These are phyloP conservation scores for Fusarium marasasianum DNA, from an alignment of 2,329 filamentous ascomycete species.

Conservation along the genomic window DNA sequence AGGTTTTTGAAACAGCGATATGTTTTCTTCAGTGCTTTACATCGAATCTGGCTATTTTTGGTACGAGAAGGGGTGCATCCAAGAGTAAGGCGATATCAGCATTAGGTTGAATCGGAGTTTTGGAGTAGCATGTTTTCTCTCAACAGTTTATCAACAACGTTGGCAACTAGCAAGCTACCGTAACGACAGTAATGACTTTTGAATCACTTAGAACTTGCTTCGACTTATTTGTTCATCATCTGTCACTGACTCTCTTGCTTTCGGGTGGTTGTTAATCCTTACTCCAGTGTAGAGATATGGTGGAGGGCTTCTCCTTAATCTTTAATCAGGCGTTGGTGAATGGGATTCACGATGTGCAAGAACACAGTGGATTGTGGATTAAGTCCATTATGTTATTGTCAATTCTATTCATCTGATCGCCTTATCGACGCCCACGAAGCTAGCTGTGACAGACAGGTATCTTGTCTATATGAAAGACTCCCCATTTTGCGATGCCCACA, in stretches of 20 bases:
- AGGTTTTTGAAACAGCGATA: not conserved
- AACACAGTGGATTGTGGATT: not conserved
- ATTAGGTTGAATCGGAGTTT: slow-evolving; percentile 33
- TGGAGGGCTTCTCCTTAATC: not conserved
- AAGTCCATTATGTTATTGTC: not conserved
- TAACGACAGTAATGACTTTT: slow-evolving; percentile 26
- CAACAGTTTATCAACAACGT: not conserved
- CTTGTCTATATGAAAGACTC: not conserved
- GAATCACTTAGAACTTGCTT: not conserved
- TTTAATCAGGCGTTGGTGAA: not conserved
- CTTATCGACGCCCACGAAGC: not conserved
- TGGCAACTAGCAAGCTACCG: slow-evolving; percentile 10
- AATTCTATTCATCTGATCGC: not conserved
- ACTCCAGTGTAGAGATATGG: not conserved
- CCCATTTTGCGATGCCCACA: not conserved
- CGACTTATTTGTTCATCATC: not conserved
- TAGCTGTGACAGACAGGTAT: not conserved
- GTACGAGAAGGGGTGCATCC: slow-evolving; percentile 7
- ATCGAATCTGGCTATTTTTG: not conserved
- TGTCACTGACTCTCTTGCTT: not conserved
- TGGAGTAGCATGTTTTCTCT: slow-evolving; percentile 17
- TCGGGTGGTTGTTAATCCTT: not conserved
- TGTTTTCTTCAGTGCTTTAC: not conserved
- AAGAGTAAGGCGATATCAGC: slow-evolving; percentile 25
- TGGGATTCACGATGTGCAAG: not conserved